Evolutionary conservation across 164 flowering plant species (phyloP), one percentile per base, ranked within the genome.

Genomic region (Umbilicus rupestris): DNA sequence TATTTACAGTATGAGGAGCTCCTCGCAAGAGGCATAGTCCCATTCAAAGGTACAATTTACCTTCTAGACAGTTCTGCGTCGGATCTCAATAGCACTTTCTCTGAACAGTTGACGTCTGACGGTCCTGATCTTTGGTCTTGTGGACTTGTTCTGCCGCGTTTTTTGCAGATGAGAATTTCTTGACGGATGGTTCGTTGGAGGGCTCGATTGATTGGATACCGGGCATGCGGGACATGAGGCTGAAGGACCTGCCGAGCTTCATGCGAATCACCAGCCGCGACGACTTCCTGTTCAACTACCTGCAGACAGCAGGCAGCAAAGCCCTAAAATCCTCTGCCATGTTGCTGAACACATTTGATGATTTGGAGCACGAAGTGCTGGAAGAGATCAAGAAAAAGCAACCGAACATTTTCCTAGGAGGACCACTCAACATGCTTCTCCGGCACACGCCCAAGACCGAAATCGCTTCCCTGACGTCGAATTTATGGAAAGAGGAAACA

Each of bases 401-500:
- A 35, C 57, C 57, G 7, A 50, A 50, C 26, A n/a, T 50, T 11
- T 50, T 19, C 57, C 57, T 24, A 19, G 57, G 57, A 50, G 57
- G 57, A 11, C 57, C 57, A 50, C 16, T 50, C n/a, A 50, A 50
- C 57, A 50, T 50, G 57, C 26, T 50, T n/a, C 57, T 50, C n/a
- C 11, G 8, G 57, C 57, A 50, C 57, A 24, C 26, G 8, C 19
- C n/a, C 1, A 50, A 50, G 19, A 24, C 19, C 19, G 57, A 50
- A 6, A 50, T 50, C 26, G 19, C 19, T 11, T 50, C 57, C 24
- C 16, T 50, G 8, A 50, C 24, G 19, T 11, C 57, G 19, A 50
- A 19, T 24, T 24, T 50, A 16, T 50, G 57, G 57, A 24, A 19
- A n/a, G 57, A 50, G n/a, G 57, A 50, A 15, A 50, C 57, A 1